phyloP scores from a whole-genome alignment of 257 asterid species.

The Eustoma russellianum region DNA sequence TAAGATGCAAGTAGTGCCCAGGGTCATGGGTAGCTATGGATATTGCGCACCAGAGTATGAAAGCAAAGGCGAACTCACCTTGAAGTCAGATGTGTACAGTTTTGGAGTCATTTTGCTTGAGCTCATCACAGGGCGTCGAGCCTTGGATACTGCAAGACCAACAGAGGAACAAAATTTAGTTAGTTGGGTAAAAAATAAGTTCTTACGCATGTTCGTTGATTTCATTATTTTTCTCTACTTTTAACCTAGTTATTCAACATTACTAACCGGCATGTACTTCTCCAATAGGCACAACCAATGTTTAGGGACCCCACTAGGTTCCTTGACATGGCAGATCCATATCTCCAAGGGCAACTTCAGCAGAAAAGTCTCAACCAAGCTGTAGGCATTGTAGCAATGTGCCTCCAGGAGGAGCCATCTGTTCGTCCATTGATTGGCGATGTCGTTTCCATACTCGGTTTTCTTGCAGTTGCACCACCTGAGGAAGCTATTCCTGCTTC shows the following conservation, averaged over 20 bases:
- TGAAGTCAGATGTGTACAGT: constrained; percentile 76
- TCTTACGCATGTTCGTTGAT: too few species aligned
- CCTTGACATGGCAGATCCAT: constrained; percentile 77
- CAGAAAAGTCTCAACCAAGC: constrained; percentile 63
- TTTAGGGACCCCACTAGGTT: constrained; percentile 60
- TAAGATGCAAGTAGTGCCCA: constrained; percentile 40
- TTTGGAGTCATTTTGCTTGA: constrained; percentile 75
- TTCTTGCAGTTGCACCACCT: constrained; percentile 30
- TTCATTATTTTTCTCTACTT: background rate
- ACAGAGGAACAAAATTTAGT: constrained; percentile 58
- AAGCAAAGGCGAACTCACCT: constrained; percentile 49
- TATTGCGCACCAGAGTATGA: constrained; percentile 82
- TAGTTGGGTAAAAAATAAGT: constrained; percentile 50
- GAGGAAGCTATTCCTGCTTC: constrained; percentile 22
- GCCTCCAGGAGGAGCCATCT: constrained; percentile 77
- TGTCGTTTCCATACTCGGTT: constrained; percentile 52
- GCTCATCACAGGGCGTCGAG: constrained; percentile 71
- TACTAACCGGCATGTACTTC: constrained; percentile 6
- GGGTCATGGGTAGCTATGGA: constrained; percentile 57
- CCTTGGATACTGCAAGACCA: constrained; percentile 46
- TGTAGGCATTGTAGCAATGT: constrained; percentile 87
- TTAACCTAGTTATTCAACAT: background rate
- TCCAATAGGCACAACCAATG: constrained; percentile 52
- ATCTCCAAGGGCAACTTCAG: constrained; percentile 35
- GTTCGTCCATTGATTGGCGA: constrained; percentile 74